Evolutionary conservation across 2,329 filamentous ascomycete species (phyloP), one percentile per base, ranked within the genome.

Genomic region (Pseudocercospora eumusae): DNA sequence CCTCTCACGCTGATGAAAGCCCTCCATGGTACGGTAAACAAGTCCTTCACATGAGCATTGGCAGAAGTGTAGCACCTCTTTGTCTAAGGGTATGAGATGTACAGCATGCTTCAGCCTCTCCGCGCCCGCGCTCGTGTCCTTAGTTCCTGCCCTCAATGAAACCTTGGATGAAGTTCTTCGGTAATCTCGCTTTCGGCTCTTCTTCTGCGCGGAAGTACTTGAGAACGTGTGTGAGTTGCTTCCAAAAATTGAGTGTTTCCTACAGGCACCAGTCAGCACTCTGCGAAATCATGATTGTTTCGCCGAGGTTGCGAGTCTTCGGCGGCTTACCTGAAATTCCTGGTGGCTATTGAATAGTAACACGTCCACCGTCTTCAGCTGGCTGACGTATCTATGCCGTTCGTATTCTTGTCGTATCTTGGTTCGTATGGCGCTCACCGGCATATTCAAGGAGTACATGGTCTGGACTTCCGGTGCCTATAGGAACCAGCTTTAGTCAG

Each of bases 191-290:
- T 69, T 82, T 91, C 77, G 83, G 89, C 77, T 86, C 91, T 82
- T 87, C 91, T 78, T 98, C 93, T 71, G 88, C 84, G 75, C 93
- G 88, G 84, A 98, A 99, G 80, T 96, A 99, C 73, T 95, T 92
- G 85, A 99, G 92, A 70, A 99, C 85, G 77, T 99, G 95, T 67
- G 90, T 90, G 65, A 93, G 84, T 80, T 99, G 95, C 81, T 97
- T 96, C 95, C 95, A 99, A 84, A 90, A 99, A 82, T 99, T 99
- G 83, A 99, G 87, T 58, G 91, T 99, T 84, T 99, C 95, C 93
- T 97, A 71, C 61, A 27, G 5, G 21, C 15, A 13, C 15, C 4
- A 10, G 55, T 61, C 59, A 57, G 59, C 31, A 8, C 25, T 9
- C 18, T 44, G 7, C 11, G 36, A 7, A 1, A 8, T 2, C n/a